phyloP scores from a whole-genome alignment of 2,329 filamentous ascomycete genomes.

The Sphaerulina populicola region DNA sequence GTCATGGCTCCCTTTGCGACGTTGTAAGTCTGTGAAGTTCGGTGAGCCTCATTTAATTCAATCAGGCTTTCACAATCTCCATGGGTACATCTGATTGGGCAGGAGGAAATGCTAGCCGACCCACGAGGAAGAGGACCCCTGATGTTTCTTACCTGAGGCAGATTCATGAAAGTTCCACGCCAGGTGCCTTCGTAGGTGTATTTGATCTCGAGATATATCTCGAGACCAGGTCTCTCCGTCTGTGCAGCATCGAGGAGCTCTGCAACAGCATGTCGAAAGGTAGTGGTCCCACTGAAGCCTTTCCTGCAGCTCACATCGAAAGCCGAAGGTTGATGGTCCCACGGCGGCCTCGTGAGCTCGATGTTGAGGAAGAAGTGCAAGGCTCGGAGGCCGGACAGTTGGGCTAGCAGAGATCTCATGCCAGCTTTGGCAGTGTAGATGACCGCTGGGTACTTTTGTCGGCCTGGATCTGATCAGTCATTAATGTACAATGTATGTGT shows the following conservation, averaged over 20 bases:
- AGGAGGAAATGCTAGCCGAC: background rate
- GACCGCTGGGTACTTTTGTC: slow-evolving; percentile 12
- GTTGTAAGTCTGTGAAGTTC: slow-evolving; percentile 3
- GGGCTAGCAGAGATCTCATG: slow-evolving; percentile 10
- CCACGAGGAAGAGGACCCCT: background rate
- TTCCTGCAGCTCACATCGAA: slow-evolving; percentile 11
- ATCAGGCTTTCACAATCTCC: background rate
- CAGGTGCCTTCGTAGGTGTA: slow-evolving; percentile 12
- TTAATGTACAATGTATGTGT: background rate
- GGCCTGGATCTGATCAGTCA: background rate
- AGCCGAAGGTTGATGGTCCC: slow-evolving; percentile 9
- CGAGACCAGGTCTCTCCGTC: background rate
- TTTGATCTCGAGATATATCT: slow-evolving; percentile 11
- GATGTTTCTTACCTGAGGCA: slow-evolving; percentile 3
- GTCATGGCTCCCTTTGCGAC: slow-evolving; percentile 4
- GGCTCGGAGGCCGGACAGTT: slow-evolving; percentile 9
- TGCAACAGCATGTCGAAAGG: slow-evolving; percentile 9
- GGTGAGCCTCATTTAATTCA: background rate
- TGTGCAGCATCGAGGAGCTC: slow-evolving; percentile 12
- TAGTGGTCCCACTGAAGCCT: slow-evolving; percentile 14
- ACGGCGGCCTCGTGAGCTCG: slow-evolving; percentile 8
- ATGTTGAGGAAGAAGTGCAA: slow-evolving; percentile 12
- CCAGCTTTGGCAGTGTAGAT: slow-evolving; percentile 13
- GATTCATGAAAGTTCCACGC: slow-evolving; percentile 6
- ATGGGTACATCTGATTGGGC: background rate